Evolutionary conservation across 306 rosid genomes (phyloP).

Genomic region (Sphenostylis stenocarpa): DNA sequence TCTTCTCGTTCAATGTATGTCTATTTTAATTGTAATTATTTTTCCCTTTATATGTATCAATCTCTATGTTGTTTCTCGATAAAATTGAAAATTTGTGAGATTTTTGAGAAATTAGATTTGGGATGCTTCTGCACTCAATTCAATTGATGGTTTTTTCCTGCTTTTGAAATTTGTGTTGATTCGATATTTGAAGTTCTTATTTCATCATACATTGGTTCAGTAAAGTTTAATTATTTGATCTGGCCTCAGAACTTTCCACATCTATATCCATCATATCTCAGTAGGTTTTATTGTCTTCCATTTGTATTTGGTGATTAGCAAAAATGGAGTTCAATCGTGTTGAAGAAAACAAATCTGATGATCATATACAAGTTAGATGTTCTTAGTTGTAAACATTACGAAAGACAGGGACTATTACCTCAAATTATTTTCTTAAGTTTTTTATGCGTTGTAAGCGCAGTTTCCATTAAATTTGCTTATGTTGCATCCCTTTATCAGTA

Average conservation of each 20-base stretch:
- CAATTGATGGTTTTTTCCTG: background rate
- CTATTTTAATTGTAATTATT: background rate
- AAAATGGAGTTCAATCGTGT: conserved; percentile 4
- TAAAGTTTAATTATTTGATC: conserved; percentile 20
- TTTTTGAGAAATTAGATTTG: background rate
- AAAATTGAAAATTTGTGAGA: background rate
- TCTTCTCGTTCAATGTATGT: conserved; percentile 20
- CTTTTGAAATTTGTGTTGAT: conserved; percentile 13
- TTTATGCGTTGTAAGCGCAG: background rate
- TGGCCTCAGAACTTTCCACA: background rate
- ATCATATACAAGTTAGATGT: conserved; percentile 8
- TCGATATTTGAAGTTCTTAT: background rate
- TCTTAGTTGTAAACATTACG: background rate
- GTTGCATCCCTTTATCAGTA: background rate
- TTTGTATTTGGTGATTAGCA: background rate
- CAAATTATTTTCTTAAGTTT: background rate
- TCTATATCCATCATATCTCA: too few species aligned
- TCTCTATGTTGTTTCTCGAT: background rate
- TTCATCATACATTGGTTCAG: background rate
- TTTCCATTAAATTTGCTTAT: background rate
- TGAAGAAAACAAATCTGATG: background rate
- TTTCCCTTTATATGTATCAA: background rate
- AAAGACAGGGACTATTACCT: background rate
- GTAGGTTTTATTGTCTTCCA: background rate
- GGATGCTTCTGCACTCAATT: conserved; percentile 13